A percentile compares a stretch with the other conserved stretches of the same genome.
Conservation (phyloP, 345 rosid species). For the Arabis hirsuta region DNA sequence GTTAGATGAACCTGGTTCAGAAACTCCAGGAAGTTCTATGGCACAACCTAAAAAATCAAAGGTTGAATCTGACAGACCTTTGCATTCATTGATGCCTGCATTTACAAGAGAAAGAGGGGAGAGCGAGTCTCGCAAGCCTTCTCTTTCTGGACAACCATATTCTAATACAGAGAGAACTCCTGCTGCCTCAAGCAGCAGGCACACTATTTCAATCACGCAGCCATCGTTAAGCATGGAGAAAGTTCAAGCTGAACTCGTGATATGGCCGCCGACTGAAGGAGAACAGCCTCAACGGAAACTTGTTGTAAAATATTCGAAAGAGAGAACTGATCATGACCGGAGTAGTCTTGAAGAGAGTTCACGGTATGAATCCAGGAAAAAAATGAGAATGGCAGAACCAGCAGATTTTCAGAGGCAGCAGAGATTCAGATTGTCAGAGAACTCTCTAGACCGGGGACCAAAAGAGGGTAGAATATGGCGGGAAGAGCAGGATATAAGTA, state of each 20-base stretch:
- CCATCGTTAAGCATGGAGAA: conserved; percentile 56
- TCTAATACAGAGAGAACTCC: conserved; percentile 56
- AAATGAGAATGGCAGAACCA: conserved; percentile 78
- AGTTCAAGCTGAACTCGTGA: conserved; percentile 69
- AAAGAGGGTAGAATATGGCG: conserved; percentile 70
- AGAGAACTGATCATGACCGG: conserved; percentile 69
- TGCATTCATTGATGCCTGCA: conserved; percentile 58
- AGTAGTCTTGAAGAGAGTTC: conserved; percentile 72
- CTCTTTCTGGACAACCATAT: conserved; percentile 63
- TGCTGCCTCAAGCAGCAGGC: conserved; percentile 60
- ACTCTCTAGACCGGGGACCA: conserved; percentile 57
- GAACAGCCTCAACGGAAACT: conserved; percentile 75
- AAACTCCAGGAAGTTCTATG: conserved; percentile 58
- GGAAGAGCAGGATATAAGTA: conserved; percentile 83
- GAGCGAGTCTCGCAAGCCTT: conserved; percentile 61
- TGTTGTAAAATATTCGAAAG: conserved; percentile 74
- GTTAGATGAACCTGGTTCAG: conserved; percentile 56
- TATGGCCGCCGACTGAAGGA: conserved; percentile 80
- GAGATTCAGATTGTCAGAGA: conserved; percentile 47
- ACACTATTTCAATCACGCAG: conserved; percentile 62
- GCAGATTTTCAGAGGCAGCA: conserved; percentile 67
- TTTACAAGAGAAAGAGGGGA: conserved; percentile 60
- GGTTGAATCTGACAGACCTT: conserved; percentile 58
- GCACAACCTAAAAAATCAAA: conserved; percentile 59
- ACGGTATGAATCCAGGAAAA: conserved; percentile 68